A percentile compares a stretch with the other conserved stretches of the same genome.
Conservation (phyloP, 2,329 filamentous ascomycete genomes). For the Fusarium nurragi region DNA sequence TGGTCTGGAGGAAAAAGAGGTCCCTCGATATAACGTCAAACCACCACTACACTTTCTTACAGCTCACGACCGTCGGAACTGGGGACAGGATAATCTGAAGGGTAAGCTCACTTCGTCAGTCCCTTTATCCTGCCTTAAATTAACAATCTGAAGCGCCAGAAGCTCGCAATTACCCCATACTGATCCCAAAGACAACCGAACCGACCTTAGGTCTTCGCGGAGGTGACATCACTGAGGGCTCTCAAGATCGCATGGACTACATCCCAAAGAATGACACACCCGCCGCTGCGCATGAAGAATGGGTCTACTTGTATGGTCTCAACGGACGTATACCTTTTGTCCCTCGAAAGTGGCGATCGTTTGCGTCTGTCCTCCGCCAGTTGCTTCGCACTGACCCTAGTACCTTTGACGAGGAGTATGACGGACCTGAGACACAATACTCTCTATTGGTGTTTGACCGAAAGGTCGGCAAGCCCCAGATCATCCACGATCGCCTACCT, state of each 20-base stretch:
- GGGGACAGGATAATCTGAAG: slow-evolving; percentile 40
- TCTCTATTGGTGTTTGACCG: slow-evolving; percentile 27
- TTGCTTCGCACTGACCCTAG: slow-evolving; percentile 27
- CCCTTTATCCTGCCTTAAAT: not conserved
- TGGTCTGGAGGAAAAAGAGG: slow-evolving; percentile 20
- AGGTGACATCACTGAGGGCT: not conserved
- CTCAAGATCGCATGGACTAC: slow-evolving; percentile 1
- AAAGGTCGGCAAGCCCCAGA: not conserved
- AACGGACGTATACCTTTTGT: slow-evolving; percentile 48
- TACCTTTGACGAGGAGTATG: not conserved
- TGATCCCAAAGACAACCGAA: slow-evolving; percentile 2
- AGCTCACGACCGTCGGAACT: slow-evolving; percentile 45
- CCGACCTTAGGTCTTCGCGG: slow-evolving; percentile 28
- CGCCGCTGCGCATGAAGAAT: slow-evolving; percentile 1
- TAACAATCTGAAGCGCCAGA: slow-evolving; percentile 26
- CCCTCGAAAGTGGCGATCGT: slow-evolving; percentile 33
- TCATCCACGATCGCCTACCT: slow-evolving; percentile 18
- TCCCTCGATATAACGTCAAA: slow-evolving; percentile 25
- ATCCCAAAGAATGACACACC: not conserved
- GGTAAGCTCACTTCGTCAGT: slow-evolving; percentile 17
- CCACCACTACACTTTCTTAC: slow-evolving; percentile 49
- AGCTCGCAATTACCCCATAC: slow-evolving; percentile 4
- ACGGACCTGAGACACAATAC: not conserved
- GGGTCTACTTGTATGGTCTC: slow-evolving; percentile 40
- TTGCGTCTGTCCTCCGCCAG: slow-evolving; percentile 34